Base-by-base conservation (phyloP, 1,139 yeast species). In the Pichia sp. region DNA sequence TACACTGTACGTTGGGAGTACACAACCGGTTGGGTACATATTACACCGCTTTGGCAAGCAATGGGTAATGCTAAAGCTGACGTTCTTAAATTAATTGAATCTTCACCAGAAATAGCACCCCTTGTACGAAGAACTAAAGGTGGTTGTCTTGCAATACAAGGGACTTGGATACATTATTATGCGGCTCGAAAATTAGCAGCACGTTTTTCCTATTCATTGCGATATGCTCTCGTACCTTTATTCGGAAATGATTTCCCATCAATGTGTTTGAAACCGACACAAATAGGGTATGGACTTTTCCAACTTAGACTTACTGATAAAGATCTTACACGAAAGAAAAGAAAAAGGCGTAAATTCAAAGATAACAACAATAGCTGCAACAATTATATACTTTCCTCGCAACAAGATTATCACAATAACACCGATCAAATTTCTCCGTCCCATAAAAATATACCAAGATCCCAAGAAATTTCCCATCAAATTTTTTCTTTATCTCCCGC, bases 41-140 rank as follows among this genome's bases (percentile, higher is more conserved):
- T 89, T 47, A 89, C 97, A 0, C 96, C 96, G 0, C 72, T 89
- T 45, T 89, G 97, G 96, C 86, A 89, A 63, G 82, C 90, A 12
- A 71, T 84, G 35, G 83, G 82, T 12, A 78, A 80, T 58, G 64
- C 77, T 41, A 85, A 81, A 63, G 86, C 92, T 16, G 92, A 83
- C 64, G 84, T 86, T 41, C 87, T 82, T 46, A 81, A 80, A 61
- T 67, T 85, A 39, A 68, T 85, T 36, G 94, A 85, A 59, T 78
- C 82, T 43, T 80, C 84, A 28, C 94, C 89, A 4, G 82, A 76
- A 56, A 57, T 59, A 20, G 60, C 51, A 24, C 68, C 68, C 29
- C 76, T 76, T 36, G 77, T 87, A 45, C 78, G 80, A 55, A 73
- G 96, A 41, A 87, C 89, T 23, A 69, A 97, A 46, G 97, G 97